Base-by-base conservation (phyloP, 305 asterid species). In the Rubia balearica region DNA sequence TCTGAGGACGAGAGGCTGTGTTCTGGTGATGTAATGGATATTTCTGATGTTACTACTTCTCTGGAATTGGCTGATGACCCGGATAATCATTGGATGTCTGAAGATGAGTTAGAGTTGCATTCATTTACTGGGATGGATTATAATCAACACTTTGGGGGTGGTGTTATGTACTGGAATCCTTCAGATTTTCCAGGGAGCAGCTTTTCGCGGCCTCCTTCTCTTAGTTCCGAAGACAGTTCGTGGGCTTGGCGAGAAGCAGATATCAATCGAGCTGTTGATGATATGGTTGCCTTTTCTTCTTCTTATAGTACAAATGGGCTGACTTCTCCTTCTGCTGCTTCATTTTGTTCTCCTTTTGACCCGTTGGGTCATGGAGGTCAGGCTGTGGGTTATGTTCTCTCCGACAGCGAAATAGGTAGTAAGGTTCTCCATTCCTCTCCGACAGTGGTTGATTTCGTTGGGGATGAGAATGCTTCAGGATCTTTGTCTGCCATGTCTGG, bases 171-270 rank as follows among this genome's bases (percentile, higher is more conserved):
- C 78, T 94, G 99, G 99, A 77, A 88, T 78, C 93, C 98, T 62
- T 86, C 96, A 69, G 99, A 94, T 84, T 91, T 81, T 83, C 96
- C 87, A 36, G 95, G 89, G 78, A 81, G 87, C 67, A 87, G 84
- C 82, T 91, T 91, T 80, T 94, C 99, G 36, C 96, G 96, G 74
- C 98, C 99, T 74, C 99, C 99, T 67, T 94, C 99, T 73, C 99
- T 91, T 80, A 89, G 98, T 85, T 94, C 99, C 42, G 99, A 94
- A 72, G 99, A 94, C 84, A 89, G 98, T 86, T 94, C 96, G 69
- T 94, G 98, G 98, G 97, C 98, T 72, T 94, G 98, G 93, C 83
- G 96, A 66, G 99, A 94, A 82, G 99, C 99, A 67, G 99, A 94
- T 80, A 87, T 94, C 93, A 91, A 74, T 64, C 83, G 89, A 80